Evolutionary conservation across 495 filamentous ascomycete genomes (phyloP), one percentile per base, ranked within the genome.

Genomic region (Aspergillus sclerotioniger): DNA sequence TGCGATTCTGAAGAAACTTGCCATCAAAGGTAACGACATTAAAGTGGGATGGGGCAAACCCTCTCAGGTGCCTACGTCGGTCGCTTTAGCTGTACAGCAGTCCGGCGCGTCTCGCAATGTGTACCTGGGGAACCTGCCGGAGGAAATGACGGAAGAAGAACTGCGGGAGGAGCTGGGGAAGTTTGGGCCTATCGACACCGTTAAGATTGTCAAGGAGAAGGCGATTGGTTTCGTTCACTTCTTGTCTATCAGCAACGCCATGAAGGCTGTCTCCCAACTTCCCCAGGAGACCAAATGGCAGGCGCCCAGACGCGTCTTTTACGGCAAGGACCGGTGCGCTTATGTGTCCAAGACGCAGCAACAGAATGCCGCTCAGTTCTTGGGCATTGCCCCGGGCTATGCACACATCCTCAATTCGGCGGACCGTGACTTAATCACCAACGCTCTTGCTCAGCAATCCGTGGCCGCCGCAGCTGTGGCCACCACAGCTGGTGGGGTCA

Each of bases 301-400:
- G 68, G 82, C 92, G 4, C 94, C 94, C 31, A 87, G 90, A 54
- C 89, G 94, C 41, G 95, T 98, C 10, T 98, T 96, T 79, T 98
- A 98, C 61, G 94, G 94, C 62, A 98, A 98, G 77, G 94, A 98
- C 71, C 84, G 94, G 45, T 98, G 94, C 68, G 94, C 94, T 17
- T 98, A 98, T 68, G 92, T 98, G 37, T 98, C 94, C 44, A 98
- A 98, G 83, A 98, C 94, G 0, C 94, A 98, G 76, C 94, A 98
- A 75, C 94, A 98, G 78, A 98, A 98, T 67, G 94, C 94, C 15
- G 94, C 94, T 28, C 94, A 98, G 75, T 98, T 97, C 70, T 82
- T 98, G 9, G 95, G 94, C 49, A 98, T 98, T 64, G 90, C 94
- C 10, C 94, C 94, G n/a, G 93, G 93, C 28, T 96, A 96, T 71